Conservation (phyloP, 495 filamentous ascomycete genomes). For the Penicillium steckii region DNA sequence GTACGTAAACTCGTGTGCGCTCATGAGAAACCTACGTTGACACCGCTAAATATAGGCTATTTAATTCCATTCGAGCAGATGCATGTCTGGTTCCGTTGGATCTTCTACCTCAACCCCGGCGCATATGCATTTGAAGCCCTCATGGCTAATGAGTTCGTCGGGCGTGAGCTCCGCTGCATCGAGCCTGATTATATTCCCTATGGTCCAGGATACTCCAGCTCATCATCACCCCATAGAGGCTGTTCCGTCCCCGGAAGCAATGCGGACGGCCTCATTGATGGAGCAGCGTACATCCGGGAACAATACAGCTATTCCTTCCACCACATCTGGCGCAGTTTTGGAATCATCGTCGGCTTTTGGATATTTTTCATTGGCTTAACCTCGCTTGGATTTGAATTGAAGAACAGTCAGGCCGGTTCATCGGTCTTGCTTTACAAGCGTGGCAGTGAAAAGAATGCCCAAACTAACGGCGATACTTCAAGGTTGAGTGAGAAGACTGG, state of each 20-base stretch:
- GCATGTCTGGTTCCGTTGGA: conserved; percentile 84
- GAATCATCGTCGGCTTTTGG: conserved; percentile 75
- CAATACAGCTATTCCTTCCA: conserved; percentile 60
- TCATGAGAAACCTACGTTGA: conserved; percentile 60
- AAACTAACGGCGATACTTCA: conserved; percentile 24
- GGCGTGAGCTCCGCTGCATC: conserved; percentile 78
- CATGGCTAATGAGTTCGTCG: conserved; percentile 87
- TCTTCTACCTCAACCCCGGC: conserved; percentile 84
- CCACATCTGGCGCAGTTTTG: conserved; percentile 78
- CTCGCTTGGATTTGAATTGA: conserved; percentile 59
- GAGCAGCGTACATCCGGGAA: conserved; percentile 61
- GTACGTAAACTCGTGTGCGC: conserved; percentile 41
- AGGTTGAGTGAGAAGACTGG: conserved; percentile 1
- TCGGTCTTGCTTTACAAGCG: conserved; percentile 61
- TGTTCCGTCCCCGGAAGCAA: conserved; percentile 68
- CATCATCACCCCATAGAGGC: conserved; percentile 61
- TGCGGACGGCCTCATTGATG: conserved; percentile 55
- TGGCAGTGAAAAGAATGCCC: conserved; percentile 39
- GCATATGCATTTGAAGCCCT: conserved; percentile 84
- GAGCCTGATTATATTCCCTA: conserved; percentile 61
- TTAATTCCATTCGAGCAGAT: conserved; percentile 73
- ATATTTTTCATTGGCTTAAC: conserved; percentile 68
- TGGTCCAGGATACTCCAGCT: conserved; percentile 56
- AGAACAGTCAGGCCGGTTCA: conserved; percentile 62
- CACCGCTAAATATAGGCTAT: conserved; percentile 62